Percentiles rank a stretch among this genome's conserved stretches.
Evolutionary conservation across 2,329 filamentous ascomycete species (phyloP).

Genomic region (Aspergillus pseudotamarii): DNA sequence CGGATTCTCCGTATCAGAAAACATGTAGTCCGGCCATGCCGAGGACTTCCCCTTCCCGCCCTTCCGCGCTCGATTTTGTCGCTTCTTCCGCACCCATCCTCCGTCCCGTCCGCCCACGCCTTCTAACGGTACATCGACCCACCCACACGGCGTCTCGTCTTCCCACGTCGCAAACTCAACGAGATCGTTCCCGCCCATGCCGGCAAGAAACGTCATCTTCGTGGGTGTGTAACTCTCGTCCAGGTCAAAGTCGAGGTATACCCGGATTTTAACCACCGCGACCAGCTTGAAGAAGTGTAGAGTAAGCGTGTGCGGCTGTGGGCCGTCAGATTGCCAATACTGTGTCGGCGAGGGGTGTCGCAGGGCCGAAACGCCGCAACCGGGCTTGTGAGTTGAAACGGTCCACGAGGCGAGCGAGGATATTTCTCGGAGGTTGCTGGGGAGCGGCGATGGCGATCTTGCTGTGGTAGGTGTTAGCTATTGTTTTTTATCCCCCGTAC

Average conservation of each 20-base stretch:
- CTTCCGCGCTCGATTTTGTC: conserved; percentile 17
- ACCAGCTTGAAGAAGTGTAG: conserved; percentile 64
- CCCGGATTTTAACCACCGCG: conserved; percentile 52
- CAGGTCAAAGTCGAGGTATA: conserved; percentile 80
- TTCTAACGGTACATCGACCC: conserved; percentile 80
- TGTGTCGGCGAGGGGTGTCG: conserved; percentile 58
- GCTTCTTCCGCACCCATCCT: conserved; percentile 31
- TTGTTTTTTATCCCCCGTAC: no score
- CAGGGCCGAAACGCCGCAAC: conserved; percentile 62
- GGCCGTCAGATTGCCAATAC: conserved; percentile 70
- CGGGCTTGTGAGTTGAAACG: conserved; percentile 64
- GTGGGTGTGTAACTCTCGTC: conserved; percentile 98
- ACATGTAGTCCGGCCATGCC: conserved; percentile 16
- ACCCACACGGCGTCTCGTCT: conserved; percentile 78
- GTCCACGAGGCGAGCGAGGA: conserved; percentile 69
- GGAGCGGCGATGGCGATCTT: conserved; percentile 40
- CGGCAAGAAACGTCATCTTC: conserved; percentile 83
- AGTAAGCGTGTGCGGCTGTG: conserved; percentile 65
- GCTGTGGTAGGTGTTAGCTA: conserved; percentile 24
- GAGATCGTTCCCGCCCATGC: conserved; percentile 88
- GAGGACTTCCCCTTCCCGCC: conserved; percentile 21
- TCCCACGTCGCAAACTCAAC: conserved; percentile 83
- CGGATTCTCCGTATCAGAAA: conserved; percentile 19
- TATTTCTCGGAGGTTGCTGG: conserved; percentile 60
- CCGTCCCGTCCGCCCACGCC: conserved; percentile 57